A percentile compares a stretch with the other conserved stretches of the same genome.
These are phyloP conservation scores for Rhododendron henanense DNA, from an alignment of 148 eudicot genomes.

Conservation along the genomic window DNA sequence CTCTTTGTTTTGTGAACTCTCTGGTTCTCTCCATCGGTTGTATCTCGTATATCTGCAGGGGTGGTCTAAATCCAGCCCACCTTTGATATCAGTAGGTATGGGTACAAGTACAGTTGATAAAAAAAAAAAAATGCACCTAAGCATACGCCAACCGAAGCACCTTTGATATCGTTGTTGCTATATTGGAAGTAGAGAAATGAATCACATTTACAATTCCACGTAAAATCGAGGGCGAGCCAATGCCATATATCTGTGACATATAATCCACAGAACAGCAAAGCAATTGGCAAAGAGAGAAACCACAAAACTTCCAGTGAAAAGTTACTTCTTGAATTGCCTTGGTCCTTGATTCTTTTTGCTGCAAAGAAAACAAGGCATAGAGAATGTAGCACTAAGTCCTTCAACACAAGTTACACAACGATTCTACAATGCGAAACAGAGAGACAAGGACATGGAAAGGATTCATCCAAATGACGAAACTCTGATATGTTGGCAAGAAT, in stretches of 20 bases:
- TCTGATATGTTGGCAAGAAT: not conserved
- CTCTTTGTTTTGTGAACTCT: not conserved
- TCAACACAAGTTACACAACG: not conserved
- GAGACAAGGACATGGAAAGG: not conserved
- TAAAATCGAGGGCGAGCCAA: not conserved
- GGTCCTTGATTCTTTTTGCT: constrained; percentile 31
- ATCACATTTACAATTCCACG: not conserved
- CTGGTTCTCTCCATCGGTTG: too few species aligned
- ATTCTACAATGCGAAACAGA: not conserved
- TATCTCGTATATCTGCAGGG: too few species aligned
- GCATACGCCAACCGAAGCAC: not conserved
- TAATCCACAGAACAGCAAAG: not conserved
- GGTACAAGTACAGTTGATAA: not conserved
- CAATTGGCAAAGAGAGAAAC: not conserved
- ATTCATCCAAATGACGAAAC: not conserved
- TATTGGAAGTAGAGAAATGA: not conserved
- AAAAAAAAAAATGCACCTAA: not conserved
- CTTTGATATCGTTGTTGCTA: not conserved
- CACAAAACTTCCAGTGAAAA: not conserved
- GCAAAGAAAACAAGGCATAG: constrained; percentile 16
- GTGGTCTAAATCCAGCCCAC: too few species aligned
- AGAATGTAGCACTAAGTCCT: not conserved
- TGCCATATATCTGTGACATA: not conserved
- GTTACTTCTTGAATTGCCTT: constrained; percentile 24
- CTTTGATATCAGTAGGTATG: not conserved